Evolutionary conservation across 2,329 filamentous ascomycete species (phyloP), one percentile per base, ranked within the genome.

Genomic region (Colletotrichum sansevieriae): DNA sequence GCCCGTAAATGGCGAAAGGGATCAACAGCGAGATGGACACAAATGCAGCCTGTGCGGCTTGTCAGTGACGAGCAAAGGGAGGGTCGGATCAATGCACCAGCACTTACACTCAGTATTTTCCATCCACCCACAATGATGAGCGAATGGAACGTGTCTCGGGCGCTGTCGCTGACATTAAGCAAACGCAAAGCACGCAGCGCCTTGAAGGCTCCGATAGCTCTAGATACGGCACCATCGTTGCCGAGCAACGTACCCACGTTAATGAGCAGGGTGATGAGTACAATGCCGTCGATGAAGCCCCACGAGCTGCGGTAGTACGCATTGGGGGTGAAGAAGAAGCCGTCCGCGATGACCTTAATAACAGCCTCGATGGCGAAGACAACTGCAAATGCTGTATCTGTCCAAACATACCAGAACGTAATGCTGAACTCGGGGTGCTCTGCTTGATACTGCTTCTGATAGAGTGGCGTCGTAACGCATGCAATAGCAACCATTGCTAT

Each of bases 401-500:
- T 93, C 88, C 93, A 98, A 6, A 97, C 92, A 76, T 98, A 98
- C 96, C 97, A 99, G 75, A 95, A 96, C 66, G 84, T 85, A 52
- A 88, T 82, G 67, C 84, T 89, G 75, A 89, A 89, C 1, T 79
- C 76, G 66, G 85, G 79, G 49, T 89, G 85, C 6, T 78, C 83
- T 61, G 87, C 78, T 74, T 95, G 95, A 76, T 98, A 97, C 73
- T 94, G 87, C 77, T 92, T 94, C 77, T 99, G 96, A 77, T 97
- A 99, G 15, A 99, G 83, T 0, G 96, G 96, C 1, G 96, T 99
- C 1, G 95, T 97, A 58, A 98, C 86, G 76, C 95, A 99, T 35
- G 96, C 96, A 59, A 99, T 87, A 51, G 98, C 81, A n/a, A 99
- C 96, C 97, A 99, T 99, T 58, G 94, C 93, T 47, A 98, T 93